phyloP scores from a whole-genome alignment of 1,284 basidiomycete genomes.

The Agroathelia rolfsii region DNA sequence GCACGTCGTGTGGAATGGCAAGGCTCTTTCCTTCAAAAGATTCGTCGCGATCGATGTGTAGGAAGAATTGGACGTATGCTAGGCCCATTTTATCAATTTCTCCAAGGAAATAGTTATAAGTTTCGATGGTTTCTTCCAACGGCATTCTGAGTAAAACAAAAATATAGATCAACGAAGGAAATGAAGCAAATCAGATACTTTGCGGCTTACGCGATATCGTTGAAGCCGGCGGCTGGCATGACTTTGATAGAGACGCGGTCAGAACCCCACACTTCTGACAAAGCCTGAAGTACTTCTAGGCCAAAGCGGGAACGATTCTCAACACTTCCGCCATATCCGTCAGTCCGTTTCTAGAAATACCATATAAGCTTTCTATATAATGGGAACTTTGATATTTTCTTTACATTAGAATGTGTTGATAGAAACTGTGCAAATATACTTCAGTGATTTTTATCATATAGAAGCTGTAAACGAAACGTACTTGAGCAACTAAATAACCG shows the following conservation, averaged over 20 bases:
- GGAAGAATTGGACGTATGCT: constrained; percentile 13
- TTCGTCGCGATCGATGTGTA: too few relatives aligned
- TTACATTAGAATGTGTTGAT: constrained; percentile 10
- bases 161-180: too few relatives aligned
- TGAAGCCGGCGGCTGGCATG: constrained; percentile 27
- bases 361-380: constrained; percentile 29
- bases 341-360: constrained; percentile 40
- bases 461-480: not conserved
- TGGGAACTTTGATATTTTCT: constrained; percentile 33
- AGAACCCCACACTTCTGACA: constrained; percentile 27
- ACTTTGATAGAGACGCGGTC: constrained; percentile 30
- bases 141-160: too few relatives aligned
- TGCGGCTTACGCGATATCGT: constrained; percentile 13
- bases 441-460: not conserved
- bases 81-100: constrained; percentile 12
- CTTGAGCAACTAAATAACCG: too few relatives aligned
- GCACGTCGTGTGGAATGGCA: too few relatives aligned
- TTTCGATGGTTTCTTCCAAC: constrained; percentile 11
- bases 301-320: constrained; percentile 34
- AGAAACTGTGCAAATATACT: not conserved
- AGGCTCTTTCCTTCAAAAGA: too few relatives aligned
- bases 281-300: constrained; percentile 27
- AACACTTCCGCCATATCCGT: constrained; percentile 34
- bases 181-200: too few relatives aligned
- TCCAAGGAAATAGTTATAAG: constrained; percentile 8